Evolutionary conservation across 2,329 filamentous ascomycete genomes (phyloP).

Genomic region (Cercospora nicotianae): DNA sequence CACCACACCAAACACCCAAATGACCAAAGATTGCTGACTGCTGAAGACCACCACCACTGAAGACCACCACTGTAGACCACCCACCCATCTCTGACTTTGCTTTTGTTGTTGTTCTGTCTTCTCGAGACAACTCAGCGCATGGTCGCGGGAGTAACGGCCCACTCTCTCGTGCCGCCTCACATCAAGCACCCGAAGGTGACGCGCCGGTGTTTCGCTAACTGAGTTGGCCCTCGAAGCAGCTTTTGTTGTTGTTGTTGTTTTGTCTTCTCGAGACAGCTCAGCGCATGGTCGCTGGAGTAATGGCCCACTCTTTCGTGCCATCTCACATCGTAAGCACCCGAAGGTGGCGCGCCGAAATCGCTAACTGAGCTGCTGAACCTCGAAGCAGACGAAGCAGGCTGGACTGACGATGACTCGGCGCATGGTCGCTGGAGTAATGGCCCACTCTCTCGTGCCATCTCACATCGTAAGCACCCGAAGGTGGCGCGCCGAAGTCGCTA

Average conservation of each 20-base stretch:
- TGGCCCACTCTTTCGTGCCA: constrained; percentile 4
- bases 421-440: constrained; percentile 5
- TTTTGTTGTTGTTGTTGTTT: too few relatives aligned
- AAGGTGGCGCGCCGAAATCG: neutral
- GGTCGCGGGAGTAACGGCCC: constrained; percentile 4
- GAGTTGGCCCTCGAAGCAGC: neutral
- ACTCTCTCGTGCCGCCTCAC: constrained; percentile 4
- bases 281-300: constrained; percentile 7
- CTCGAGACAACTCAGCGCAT: constrained; percentile 4
- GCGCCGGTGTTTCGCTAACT: neutral
- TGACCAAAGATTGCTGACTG: neutral
- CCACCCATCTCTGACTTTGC: constrained; percentile 1
- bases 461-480: constrained; percentile 8
- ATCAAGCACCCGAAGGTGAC: constrained; percentile 7
- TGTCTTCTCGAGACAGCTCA: neutral
- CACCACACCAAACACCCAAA: neutral
- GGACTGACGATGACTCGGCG: neutral
- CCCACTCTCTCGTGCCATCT: constrained; percentile 5
- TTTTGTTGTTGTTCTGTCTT: neutral
- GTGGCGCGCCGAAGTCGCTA: neutral
- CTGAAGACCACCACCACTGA: neutral
- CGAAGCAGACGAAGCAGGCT: neutral
- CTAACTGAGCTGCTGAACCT: neutral
- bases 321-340: constrained; percentile 7
- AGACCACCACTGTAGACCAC: neutral